Evolutionary conservation across 176 grass and related monocot genomes (phyloP).

Genomic region (Eremochloa ophiuroides): DNA sequence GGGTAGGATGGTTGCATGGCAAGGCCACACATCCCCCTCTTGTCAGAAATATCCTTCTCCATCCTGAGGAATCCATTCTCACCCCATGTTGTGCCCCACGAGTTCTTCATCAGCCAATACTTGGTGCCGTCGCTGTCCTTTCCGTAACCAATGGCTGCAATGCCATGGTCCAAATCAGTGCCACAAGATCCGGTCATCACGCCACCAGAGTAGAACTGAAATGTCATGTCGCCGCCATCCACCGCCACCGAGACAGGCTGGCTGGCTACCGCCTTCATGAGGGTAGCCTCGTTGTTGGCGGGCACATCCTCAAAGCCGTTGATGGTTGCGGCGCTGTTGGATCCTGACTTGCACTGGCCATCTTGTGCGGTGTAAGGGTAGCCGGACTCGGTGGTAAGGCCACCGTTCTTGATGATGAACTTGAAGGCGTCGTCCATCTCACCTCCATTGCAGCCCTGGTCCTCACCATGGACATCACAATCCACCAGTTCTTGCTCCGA

Average conservation of each 20-base stretch:
- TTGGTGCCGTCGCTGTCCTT: constrained; percentile 12
- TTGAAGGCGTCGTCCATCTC: background rate
- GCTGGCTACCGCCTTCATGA: constrained; percentile 42
- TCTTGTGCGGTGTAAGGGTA: background rate
- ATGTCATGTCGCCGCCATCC: constrained; percentile 28
- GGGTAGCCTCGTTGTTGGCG: constrained; percentile 20
- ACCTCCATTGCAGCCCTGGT: background rate
- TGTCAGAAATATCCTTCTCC: constrained; percentile 3
- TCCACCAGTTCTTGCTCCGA: background rate
- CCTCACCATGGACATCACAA: background rate
- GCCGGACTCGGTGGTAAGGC: background rate
- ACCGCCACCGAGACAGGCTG: constrained; percentile 22
- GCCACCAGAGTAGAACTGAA: constrained; percentile 42
- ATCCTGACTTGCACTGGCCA: background rate
- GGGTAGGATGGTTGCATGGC: constrained; percentile 9
- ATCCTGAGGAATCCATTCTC: background rate
- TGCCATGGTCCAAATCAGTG: constrained; percentile 26
- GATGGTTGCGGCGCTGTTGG: constrained; percentile 19
- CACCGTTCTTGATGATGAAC: background rate
- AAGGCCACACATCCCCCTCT: constrained; percentile 2
- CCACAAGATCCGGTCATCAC: constrained; percentile 30
- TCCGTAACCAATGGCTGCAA: constrained; percentile 38
- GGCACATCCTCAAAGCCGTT: constrained; percentile 38
- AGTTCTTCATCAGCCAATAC: constrained; percentile 26
- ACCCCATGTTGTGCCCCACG: background rate